These are phyloP conservation scores for Rhodosporidiobolus odoratus DNA, from an alignment of 768 basidiomycete species.

Conservation along the genomic window DNA sequence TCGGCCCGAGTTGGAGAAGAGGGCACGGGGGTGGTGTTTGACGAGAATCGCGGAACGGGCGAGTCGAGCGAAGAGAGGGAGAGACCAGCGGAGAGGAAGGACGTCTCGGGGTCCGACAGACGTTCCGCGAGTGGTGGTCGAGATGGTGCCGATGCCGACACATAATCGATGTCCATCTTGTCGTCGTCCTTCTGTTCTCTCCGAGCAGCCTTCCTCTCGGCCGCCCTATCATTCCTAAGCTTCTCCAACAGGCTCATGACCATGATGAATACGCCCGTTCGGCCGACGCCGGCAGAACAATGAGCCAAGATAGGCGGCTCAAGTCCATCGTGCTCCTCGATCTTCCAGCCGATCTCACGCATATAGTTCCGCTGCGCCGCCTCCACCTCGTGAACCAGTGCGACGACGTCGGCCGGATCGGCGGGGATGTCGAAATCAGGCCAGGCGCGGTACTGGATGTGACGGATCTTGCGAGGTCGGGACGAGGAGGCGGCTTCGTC, in stretches of 20 bases:
- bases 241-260: conserved; percentile 65
- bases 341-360: conserved; percentile 30
- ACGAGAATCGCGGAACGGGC: not conserved
- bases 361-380: conserved; percentile 37
- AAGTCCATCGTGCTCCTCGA: conserved; percentile 10
- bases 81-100: conserved; percentile 19
- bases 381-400: conserved; percentile 68
- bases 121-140: not conserved
- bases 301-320: conserved; percentile 65
- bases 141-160: not conserved
- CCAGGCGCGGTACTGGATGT: conserved; percentile 91
- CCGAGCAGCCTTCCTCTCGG: not conserved
- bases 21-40: not conserved
- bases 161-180: conserved; percentile 25
- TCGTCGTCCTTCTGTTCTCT: not conserved
- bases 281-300: conserved; percentile 90
- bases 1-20: not conserved
- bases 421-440: conserved; percentile 94
- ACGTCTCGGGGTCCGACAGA: conserved; percentile 22
- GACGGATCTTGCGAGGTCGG: conserved; percentile 54
- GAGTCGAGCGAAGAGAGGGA: conserved; percentile 21
- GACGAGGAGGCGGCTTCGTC: not conserved
- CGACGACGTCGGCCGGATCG: conserved; percentile 67
- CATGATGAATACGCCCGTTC: conserved; percentile 89
- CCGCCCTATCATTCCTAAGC: conserved; percentile 54